Evolutionary conservation across 768 basidiomycete species (phyloP).

Genomic region (Lactarius vividus): DNA sequence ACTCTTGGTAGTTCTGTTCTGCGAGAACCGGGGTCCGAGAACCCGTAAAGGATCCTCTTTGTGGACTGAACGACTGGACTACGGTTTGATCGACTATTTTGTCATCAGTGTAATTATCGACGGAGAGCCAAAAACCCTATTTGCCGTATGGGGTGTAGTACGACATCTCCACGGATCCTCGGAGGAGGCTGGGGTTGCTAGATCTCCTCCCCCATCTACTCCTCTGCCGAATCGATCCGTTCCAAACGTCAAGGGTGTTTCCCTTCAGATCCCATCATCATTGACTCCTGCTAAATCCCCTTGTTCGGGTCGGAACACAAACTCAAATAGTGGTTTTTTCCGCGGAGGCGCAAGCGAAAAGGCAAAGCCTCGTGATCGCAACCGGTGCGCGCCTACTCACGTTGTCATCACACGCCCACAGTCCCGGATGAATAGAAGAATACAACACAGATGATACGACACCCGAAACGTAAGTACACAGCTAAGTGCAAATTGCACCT

Average conservation of each 20-base stretch:
- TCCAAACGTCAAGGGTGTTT: not conserved
- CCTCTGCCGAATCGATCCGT: not conserved
- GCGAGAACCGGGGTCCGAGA: not conserved
- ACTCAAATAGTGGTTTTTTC: conserved; percentile 8
- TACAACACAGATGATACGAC: conserved; percentile 12
- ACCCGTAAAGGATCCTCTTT: not conserved
- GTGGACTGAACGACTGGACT: not conserved
- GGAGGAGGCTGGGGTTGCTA: not conserved
- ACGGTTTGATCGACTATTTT: not conserved
- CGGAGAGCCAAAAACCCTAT: not conserved
- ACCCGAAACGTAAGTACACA: conserved; percentile 14
- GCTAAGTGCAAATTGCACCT: conserved; percentile 10
- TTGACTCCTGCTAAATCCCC: not conserved
- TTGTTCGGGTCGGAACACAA: conserved; percentile 7
- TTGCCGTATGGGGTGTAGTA: not conserved
- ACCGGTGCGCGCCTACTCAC: not conserved
- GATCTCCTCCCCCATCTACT: not conserved
- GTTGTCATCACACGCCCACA: not conserved
- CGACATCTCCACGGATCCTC: not conserved
- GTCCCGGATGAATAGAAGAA: conserved; percentile 21
- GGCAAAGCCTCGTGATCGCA: conserved; percentile 23
- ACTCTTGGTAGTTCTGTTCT: no score
- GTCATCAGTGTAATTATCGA: not conserved
- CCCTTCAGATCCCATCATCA: conserved; percentile 5
- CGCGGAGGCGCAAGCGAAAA: conserved; percentile 16